phyloP scores from a whole-genome alignment of 2,329 filamentous ascomycete genomes.

The Claviceps pazoutovae region DNA sequence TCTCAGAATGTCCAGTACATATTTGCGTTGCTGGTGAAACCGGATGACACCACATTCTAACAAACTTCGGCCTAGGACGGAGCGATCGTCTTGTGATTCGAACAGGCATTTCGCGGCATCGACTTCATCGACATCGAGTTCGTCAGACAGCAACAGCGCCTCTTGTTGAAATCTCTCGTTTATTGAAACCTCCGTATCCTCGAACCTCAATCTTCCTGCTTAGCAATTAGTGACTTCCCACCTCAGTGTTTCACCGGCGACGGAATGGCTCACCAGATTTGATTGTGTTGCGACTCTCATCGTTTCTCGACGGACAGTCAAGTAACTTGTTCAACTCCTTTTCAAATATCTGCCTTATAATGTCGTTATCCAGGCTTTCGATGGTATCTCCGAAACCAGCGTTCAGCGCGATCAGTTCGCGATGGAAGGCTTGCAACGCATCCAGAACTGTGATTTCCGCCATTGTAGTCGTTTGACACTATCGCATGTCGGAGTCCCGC shows the following conservation, averaged over 20 bases:
- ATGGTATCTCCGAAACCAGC: conserved; percentile 48
- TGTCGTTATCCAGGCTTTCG: conserved; percentile 55
- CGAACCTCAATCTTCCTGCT: conserved; percentile 61
- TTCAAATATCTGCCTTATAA: conserved; percentile 58
- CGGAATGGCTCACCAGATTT: conserved; percentile 41
- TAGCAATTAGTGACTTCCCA: conserved; percentile 7
- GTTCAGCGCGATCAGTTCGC: conserved; percentile 65
- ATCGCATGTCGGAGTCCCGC: conserved; percentile 29
- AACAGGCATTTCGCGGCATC: conserved; percentile 67
- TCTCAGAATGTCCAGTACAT: conserved; percentile 69
- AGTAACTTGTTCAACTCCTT: conserved; percentile 58
- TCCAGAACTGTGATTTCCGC: conserved; percentile 59
- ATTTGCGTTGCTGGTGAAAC: conserved; percentile 77
- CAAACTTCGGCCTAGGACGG: conserved; percentile 55
- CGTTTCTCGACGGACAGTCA: conserved; percentile 60
- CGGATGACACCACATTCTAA: conserved; percentile 70
- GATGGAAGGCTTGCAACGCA: conserved; percentile 70
- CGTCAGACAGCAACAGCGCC: conserved; percentile 69
- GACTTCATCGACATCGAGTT: conserved; percentile 79
- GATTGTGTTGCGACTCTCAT: conserved; percentile 59
- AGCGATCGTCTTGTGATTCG: conserved; percentile 55
- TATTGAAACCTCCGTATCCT: conserved; percentile 61
- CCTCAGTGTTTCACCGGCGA: not conserved
- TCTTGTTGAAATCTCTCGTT: conserved; percentile 82
- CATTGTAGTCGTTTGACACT: conserved; percentile 40